Evolutionary conservation across 345 rosid species (phyloP).

Genomic region (Boechera stricta): DNA sequence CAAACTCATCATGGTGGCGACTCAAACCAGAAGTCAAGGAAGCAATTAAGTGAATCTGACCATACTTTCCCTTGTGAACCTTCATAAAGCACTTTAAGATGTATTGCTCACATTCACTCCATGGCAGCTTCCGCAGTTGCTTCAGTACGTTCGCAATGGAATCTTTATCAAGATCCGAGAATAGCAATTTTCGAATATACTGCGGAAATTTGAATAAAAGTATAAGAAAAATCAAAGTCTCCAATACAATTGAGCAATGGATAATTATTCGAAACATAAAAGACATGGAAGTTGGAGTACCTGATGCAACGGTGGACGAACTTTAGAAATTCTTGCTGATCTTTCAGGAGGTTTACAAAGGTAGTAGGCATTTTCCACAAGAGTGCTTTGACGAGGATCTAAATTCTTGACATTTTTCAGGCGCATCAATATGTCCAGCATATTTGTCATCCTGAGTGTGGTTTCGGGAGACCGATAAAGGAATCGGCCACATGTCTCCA

Average conservation of each 20-base stretch:
- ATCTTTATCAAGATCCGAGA: slow-evolving; percentile 96
- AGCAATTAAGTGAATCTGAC: slow-evolving; percentile 97
- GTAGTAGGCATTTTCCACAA: slow-evolving; percentile 99
- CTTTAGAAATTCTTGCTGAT: slow-evolving; percentile 88
- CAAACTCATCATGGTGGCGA: slow-evolving; percentile 97
- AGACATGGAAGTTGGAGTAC: slow-evolving; percentile 45
- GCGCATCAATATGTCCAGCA: slow-evolving; percentile 99
- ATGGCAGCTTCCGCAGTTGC: slow-evolving; percentile 97
- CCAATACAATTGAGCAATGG: slow-evolving; percentile 1
- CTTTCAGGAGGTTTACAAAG: slow-evolving; percentile 99
- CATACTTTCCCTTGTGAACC: slow-evolving; percentile 93
- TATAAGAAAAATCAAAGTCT: slow-evolving; percentile 15
- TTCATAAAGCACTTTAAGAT: slow-evolving; percentile 98
- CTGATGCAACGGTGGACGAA: slow-evolving; percentile 93
- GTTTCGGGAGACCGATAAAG: slow-evolving; percentile 98
- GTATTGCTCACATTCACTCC: slow-evolving; percentile 92
- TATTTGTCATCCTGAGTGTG: slow-evolving; percentile 87
- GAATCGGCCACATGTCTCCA: slow-evolving; percentile 98
- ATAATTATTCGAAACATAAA: slow-evolving; percentile 16
- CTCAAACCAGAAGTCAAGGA: slow-evolving; percentile 98
- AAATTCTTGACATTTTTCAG: slow-evolving; percentile 98
- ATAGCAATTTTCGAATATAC: slow-evolving; percentile 89
- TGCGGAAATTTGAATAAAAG: slow-evolving; percentile 47
- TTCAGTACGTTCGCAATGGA: slow-evolving; percentile 89
- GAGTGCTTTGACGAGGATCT: slow-evolving; percentile 97